phyloP scores from a whole-genome alignment of 805 yeast genomes.

The Zygosaccharomyces gambellarensis region DNA sequence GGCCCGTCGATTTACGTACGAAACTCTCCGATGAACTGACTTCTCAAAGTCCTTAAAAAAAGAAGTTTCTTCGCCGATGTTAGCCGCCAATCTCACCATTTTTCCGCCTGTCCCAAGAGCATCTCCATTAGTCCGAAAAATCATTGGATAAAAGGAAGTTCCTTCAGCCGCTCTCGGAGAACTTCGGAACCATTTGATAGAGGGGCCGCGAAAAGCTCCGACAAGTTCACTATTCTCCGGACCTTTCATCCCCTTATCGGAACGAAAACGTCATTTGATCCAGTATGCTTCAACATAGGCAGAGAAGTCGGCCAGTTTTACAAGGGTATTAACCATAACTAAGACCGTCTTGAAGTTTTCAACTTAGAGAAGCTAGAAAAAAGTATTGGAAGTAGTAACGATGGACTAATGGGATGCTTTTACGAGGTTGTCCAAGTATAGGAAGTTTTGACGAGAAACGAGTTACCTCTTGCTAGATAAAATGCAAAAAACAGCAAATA shows the following conservation, averaged over 20 bases:
- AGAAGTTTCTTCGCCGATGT: too few species aligned
- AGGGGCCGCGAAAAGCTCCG: neutral
- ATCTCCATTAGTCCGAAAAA: neutral
- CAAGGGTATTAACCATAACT: neutral
- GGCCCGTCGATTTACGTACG: too few species aligned
- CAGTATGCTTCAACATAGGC: neutral
- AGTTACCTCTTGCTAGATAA: too few species aligned
- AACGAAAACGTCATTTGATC: neutral
- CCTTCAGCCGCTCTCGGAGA: neutral
- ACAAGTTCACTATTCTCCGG: neutral
- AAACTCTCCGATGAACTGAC: too few species aligned
- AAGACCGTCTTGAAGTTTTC: neutral
- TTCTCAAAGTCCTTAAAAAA: too few species aligned
- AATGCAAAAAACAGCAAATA: too few species aligned
- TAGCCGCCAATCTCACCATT: too few species aligned
- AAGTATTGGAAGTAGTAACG: neutral
- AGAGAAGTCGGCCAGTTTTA: neutral
- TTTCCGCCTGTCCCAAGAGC: neutral
- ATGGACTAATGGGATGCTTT: too few species aligned
- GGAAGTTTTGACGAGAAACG: too few species aligned
- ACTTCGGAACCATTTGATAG: neutral
- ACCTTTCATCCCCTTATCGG: neutral
- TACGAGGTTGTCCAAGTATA: too few species aligned
- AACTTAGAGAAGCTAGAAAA: neutral
- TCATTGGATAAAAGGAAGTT: too few species aligned